A percentile compares a stretch with the other conserved stretches of the same genome.
Evolutionary conservation across 2,329 filamentous ascomycete species (phyloP).

Genomic region (Trichoderma atroviride): DNA sequence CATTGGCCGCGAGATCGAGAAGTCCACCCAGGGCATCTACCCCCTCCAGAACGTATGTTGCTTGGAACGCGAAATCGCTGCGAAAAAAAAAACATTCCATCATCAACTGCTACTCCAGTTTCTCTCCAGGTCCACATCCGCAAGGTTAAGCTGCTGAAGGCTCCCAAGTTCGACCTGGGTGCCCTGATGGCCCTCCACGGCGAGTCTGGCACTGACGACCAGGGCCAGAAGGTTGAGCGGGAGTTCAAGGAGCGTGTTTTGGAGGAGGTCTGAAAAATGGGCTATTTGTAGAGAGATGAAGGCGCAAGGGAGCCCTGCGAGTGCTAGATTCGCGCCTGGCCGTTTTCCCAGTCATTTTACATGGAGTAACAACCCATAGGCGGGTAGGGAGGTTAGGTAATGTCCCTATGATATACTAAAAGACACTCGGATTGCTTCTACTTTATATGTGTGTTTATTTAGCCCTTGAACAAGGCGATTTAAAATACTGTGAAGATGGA

Average conservation of each 20-base stretch:
- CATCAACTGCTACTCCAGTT: conserved; percentile 24
- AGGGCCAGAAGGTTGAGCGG: conserved; percentile 97
- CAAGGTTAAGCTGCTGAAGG: conserved; percentile 99
- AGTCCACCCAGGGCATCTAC: conserved; percentile 99
- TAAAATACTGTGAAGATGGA: not conserved
- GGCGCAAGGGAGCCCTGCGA: conserved; percentile 38
- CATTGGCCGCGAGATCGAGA: conserved; percentile 99
- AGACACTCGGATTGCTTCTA: conserved; percentile 35
- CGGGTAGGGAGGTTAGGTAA: conserved; percentile 44
- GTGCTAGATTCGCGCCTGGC: conserved; percentile 41
- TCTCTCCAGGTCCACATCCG: conserved; percentile 87
- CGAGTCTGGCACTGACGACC: conserved; percentile 93
- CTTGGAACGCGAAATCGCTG: not conserved
- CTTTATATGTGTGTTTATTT: not conserved
- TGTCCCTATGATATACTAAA: conserved; percentile 45
- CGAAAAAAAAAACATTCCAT: not conserved
- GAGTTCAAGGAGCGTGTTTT: conserved; percentile 99
- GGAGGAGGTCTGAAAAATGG: conserved; percentile 78
- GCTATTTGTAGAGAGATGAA: conserved; percentile 37
- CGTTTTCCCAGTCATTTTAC: conserved; percentile 49
- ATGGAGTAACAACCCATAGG: conserved; percentile 49
- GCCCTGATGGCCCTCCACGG: conserved; percentile 95
- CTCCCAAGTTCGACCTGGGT: conserved; percentile 98
- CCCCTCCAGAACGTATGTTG: conserved; percentile 91
- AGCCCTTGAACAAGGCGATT: not conserved